These are phyloP conservation scores for Yamadazyma atmosphaerica DNA, from an alignment of 1,139 yeast genomes.

Conservation along the genomic window DNA sequence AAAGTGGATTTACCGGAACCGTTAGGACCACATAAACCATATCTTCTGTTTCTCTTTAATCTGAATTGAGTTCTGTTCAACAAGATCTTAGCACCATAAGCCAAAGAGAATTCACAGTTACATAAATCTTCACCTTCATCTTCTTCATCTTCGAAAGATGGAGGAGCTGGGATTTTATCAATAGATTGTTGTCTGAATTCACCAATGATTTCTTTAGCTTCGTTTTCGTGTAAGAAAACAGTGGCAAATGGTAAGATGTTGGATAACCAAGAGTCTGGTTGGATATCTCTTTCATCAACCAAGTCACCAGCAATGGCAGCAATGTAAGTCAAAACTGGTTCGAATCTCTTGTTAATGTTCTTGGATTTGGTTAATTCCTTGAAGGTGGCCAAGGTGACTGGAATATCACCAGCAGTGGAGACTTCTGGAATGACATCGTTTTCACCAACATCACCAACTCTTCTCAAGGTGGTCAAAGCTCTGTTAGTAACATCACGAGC, in stretches of 20 bases:
- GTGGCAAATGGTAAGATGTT: constrained; percentile 92
- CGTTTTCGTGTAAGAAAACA: constrained; percentile 90
- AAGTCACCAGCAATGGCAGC: constrained; percentile 98
- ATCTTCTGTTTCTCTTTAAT: constrained; percentile 99
- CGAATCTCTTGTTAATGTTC: constrained; percentile 71
- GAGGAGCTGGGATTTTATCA: constrained; percentile 97
- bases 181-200: constrained; percentile 94
- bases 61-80: constrained; percentile 99
- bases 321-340: constrained; percentile 72
- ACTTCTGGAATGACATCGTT: constrained; percentile 92
- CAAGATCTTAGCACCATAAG: constrained; percentile 99
- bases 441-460: constrained; percentile 96
- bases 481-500: constrained; percentile 98
- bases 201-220: constrained; percentile 88
- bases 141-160: constrained; percentile 96
- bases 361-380: constrained; percentile 66
- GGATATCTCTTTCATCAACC: constrained; percentile 96
- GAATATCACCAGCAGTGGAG: constrained; percentile 96
- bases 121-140: constrained; percentile 99
- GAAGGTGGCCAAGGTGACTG: constrained; percentile 83
- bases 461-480: constrained; percentile 95
- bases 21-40: constrained; percentile 99
- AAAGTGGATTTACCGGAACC: constrained; percentile 99
- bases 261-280: constrained; percentile 87
- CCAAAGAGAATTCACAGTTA: constrained; percentile 99